Evolutionary conservation across 768 basidiomycete genomes (phyloP), one percentile per base, ranked within the genome.

Genomic region (Lactarius evosmus): DNA sequence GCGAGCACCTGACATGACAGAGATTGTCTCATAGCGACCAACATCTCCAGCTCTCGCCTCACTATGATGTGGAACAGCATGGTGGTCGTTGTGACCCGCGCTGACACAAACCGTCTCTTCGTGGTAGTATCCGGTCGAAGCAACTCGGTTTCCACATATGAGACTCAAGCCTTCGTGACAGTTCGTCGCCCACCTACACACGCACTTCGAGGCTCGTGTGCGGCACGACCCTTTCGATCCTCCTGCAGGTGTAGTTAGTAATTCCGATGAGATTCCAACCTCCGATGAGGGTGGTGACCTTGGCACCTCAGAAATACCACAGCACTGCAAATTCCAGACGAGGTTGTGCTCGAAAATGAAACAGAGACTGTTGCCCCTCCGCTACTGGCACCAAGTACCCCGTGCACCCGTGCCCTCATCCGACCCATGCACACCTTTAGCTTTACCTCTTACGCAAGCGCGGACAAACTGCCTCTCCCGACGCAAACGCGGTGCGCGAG

Each of bases 171-270:
- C 95, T 0, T 70, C 80, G 52, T 88, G 91, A 84, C 98, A 94
- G 95, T 97, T 97, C 73, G 75, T 91, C 7, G 95, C 94, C 0
- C 96, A 98, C 75, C 70, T 97, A 56, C 95, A 98, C 71, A 85
- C 87, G 51, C 86, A 88, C 56, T 98, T 89, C 70, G 87, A 93
- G 63, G 95, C 93, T 2, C 74, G 76, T 0, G 82, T 88, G 7
- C 67, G 73, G 3, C 86, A 89, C 44, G 68, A 61, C 11, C 60
- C 16, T 1, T 44, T 9, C 8, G 51, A 54, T 33, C 40, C 52
- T n/a, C 41, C 22, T 22, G 29, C 54, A 11, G 40, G 33, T 5
- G 57, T 44, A 14, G 40, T 52, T 7, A 12, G 64, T 25, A 83
- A 83, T 61, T 82, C 82, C 4, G 82, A 84, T 59, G 82, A 84